A percentile compares a stretch with the other conserved stretches of the same genome.
Evolutionary conservation across 179 eudicot genomes (phyloP).

Genomic region (Vitellaria paradoxa): DNA sequence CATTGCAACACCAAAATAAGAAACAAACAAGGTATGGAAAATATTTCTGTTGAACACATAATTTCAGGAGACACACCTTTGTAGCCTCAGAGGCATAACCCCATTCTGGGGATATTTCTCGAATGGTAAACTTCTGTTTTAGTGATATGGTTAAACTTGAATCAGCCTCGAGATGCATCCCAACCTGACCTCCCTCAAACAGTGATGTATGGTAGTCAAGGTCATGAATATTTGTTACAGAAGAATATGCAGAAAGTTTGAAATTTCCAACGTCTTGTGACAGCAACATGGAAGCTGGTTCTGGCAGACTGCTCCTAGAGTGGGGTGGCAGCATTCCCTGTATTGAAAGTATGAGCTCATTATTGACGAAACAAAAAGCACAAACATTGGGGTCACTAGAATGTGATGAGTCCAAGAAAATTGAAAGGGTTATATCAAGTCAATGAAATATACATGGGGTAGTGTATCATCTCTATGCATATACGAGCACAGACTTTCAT

Average conservation of each 20-base stretch:
- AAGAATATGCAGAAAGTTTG: constrained; percentile 31
- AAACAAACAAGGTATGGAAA: not conserved
- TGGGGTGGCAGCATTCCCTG: constrained; percentile 32
- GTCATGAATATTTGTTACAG: constrained; percentile 23
- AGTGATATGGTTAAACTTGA: constrained; percentile 58
- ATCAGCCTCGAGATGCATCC: constrained; percentile 43
- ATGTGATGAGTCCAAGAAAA: not conserved
- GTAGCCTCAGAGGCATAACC: constrained; percentile 58
- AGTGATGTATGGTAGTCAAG: constrained; percentile 33
- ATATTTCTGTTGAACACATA: not conserved
- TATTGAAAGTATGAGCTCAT: not conserved
- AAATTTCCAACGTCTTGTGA: constrained; percentile 38
- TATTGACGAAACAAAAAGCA: not conserved
- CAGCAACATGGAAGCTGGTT: constrained; percentile 24
- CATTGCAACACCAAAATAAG: not conserved
- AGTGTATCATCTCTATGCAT: not conserved
- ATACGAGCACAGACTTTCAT: not conserved
- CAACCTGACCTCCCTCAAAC: constrained; percentile 47
- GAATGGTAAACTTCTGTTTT: constrained; percentile 69
- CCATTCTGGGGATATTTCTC: constrained; percentile 81
- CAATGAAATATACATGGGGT: not conserved
- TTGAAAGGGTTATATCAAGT: not conserved
- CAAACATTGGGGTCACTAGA: not conserved
- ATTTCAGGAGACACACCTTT: constrained; percentile 47
- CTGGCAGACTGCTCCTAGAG: constrained; percentile 20